phyloP scores from a whole-genome alignment of 2,329 filamentous ascomycete genomes.

The Sclerotinia subarctica region DNA sequence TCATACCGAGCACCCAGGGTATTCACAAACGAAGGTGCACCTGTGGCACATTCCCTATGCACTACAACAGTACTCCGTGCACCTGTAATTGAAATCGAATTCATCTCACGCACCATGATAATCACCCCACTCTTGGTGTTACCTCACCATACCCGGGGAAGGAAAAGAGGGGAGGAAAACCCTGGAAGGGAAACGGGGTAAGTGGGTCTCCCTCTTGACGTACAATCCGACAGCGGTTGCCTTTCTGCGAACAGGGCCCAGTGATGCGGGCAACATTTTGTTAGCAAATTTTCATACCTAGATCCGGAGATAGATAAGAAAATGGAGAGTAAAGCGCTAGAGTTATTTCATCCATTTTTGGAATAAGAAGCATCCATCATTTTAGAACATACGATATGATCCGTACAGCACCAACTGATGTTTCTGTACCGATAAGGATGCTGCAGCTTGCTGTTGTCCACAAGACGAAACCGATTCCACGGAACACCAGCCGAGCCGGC shows the following conservation, averaged over 20 bases:
- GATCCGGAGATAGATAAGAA: too few species aligned
- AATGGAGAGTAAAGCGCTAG: too few species aligned
- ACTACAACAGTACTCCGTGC: neutral
- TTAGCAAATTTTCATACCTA: too few species aligned
- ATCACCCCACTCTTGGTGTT: neutral
- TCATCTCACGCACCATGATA: neutral
- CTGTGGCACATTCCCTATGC: neutral
- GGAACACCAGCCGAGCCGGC: too few species aligned
- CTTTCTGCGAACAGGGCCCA: neutral
- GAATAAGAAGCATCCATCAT: too few species aligned
- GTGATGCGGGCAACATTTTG: neutral
- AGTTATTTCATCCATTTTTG: too few species aligned
- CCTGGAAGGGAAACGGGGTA: neutral
- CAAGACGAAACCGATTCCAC: too few species aligned
- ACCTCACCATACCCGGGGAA: neutral
- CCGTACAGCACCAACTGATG: too few species aligned
- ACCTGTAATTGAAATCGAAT: neutral
- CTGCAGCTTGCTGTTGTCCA: too few species aligned
- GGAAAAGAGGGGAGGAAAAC: neutral
- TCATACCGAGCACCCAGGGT: too few species aligned
- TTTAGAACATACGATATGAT: too few species aligned
- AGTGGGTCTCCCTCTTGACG: neutral
- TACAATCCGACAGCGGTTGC: neutral
- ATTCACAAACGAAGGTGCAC: neutral
- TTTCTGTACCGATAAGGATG: too few species aligned